Base-by-base conservation (phyloP, 805 yeast species). In the Suhomyces prunicola region DNA sequence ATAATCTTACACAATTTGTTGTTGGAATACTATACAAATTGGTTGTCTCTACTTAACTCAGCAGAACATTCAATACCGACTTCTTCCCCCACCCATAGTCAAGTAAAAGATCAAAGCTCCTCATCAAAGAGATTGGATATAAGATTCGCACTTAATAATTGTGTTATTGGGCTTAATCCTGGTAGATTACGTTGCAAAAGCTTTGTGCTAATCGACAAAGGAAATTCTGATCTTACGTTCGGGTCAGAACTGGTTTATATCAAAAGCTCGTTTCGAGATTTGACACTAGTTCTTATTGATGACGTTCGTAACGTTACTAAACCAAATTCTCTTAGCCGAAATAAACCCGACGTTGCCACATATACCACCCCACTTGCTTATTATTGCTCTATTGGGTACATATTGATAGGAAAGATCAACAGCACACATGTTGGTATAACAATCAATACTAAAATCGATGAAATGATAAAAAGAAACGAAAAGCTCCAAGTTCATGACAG, bases 151-250 rank as follows among this genome's bases (percentile, higher is more conserved):
- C 62, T 83, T 23, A 63, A 77, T 10, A 87, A 87, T 54, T 80
- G 86, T 53, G 73, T 82, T 0, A 54, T 90, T 33, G 88, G 88
- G 0, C 62, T 90, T 24, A 78, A 74, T 26, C 96, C 97, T 0
- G 81, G 82, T 7, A 68, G 85, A 50, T 63, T 90, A 15, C 59
- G 61, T 0, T 76, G 87, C n/a, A 83, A 84, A 54, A 78, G 84
- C 0, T 66, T 75, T 5, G 48, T 89, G 5, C 69, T 81, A 0
- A 54, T 87, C 0, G 73, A 77, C 10, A 79, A 78, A 50, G 91
- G 88, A 4, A 80, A 70, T 44, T 68, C 81, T 5, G 87, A 83
- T 46, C 49, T 85, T 1, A 65, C 72, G 1, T 54, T 77, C 15
- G 74, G 64, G 9, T 58, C 54, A 2, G 59, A 65, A 23, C 74